phyloP scores from a whole-genome alignment of 1,284 basidiomycete species.

The Ustilago xerochloae region DNA sequence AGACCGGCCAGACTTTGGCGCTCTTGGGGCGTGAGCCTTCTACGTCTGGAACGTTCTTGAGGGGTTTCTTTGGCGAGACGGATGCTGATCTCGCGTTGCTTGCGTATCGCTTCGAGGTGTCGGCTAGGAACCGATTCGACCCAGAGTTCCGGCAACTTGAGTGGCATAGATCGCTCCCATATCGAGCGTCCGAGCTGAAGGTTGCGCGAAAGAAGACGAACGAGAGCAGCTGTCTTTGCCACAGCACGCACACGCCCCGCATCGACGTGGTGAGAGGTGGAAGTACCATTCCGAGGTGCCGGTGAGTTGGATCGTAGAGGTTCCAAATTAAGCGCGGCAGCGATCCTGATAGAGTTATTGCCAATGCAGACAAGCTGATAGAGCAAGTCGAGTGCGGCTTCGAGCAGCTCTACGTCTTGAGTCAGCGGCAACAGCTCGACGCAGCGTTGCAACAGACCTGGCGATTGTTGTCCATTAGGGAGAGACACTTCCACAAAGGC shows the following conservation, averaged over 20 bases:
- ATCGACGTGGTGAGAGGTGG: background rate
- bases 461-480: conserved; percentile 33
- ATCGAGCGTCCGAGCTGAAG: conserved; percentile 51
- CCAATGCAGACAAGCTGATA: conserved; percentile 60
- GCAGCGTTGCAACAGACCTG: conserved; percentile 54
- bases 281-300: background rate
- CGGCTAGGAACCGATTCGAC: conserved; percentile 24
- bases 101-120: conserved; percentile 14
- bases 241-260: conserved; percentile 8
- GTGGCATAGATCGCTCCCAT: conserved; percentile 52
- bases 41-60: conserved; percentile 43
- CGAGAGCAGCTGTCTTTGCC: conserved; percentile 33
- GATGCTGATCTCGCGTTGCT: conserved; percentile 40
- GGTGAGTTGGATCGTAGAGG: background rate
- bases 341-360: conserved; percentile 57
- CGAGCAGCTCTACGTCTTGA: conserved; percentile 59
- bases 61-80: conserved; percentile 35
- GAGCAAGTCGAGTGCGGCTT: conserved; percentile 59
- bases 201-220: conserved; percentile 53
- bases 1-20: conserved; percentile 34
- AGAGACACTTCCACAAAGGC: conserved; percentile 51
- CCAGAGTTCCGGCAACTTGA: conserved; percentile 41
- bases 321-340: conserved; percentile 9
- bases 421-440: conserved; percentile 59
- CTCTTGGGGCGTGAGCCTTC: conserved; percentile 47